Conservation (phyloP, 2,329 filamentous ascomycete genomes). For the Phialocephala subalpina region DNA sequence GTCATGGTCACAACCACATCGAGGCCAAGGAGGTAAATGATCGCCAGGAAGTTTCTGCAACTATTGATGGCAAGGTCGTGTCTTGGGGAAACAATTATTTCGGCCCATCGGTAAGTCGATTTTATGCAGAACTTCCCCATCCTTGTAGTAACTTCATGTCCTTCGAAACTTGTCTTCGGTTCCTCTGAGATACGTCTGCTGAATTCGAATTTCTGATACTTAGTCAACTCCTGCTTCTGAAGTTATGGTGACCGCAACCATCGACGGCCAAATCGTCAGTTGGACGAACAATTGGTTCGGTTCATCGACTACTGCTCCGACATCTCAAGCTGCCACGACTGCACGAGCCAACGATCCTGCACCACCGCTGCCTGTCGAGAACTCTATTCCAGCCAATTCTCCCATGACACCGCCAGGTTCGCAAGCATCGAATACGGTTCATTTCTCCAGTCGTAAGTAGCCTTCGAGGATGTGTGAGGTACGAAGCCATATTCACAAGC, state of each 20-base stretch:
- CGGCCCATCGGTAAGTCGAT: constrained; percentile 15
- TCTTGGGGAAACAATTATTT: constrained; percentile 66
- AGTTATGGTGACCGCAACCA: constrained; percentile 36
- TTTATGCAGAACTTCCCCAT: constrained; percentile 28
- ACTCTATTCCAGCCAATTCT: constrained; percentile 18
- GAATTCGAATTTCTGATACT: not conserved
- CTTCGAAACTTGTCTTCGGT: not conserved
- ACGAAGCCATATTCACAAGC: not conserved
- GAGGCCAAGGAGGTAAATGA: constrained; percentile 47
- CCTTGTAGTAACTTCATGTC: not conserved
- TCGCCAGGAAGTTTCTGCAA: constrained; percentile 60
- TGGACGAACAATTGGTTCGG: constrained; percentile 33
- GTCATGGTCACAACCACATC: constrained; percentile 24
- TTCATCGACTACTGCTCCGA: constrained; percentile 6
- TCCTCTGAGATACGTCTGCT: not conserved
- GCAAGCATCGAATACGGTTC: not conserved
- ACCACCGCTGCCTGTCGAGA: no score
- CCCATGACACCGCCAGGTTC: not conserved
- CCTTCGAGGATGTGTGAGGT: not conserved
- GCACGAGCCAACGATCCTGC: not conserved
- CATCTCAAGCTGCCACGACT: constrained; percentile 9
- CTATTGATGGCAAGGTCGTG: constrained; percentile 63
- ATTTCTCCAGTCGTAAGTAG: not conserved
- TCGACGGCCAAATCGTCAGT: constrained; percentile 36
- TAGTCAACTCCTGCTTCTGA: not conserved